Evolutionary conservation across 495 filamentous ascomycete genomes (phyloP), one percentile per base, ranked within the genome.

Genomic region (Aspergillus nidulans): DNA sequence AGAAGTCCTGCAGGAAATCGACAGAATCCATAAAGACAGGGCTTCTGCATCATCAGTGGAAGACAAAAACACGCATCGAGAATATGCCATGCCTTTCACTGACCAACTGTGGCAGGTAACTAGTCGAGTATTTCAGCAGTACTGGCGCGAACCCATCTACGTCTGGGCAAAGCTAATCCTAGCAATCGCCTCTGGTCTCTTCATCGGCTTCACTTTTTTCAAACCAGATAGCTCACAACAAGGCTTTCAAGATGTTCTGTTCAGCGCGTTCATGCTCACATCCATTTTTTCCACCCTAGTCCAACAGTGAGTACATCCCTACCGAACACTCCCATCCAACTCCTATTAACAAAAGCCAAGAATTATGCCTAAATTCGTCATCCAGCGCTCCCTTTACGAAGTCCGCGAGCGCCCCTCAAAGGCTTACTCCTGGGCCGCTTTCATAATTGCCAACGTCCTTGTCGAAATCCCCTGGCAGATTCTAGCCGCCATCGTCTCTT

Each of bases 171-270:
- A 75, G 63, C 65, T 83, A 43, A 70, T 81, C 46, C 68, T 89
- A 5, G 80, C 78, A 48, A 74, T 68, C n/a, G 40, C 65, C 24
- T 67, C 65, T 2, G 63, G 79, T 3, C 76, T 95, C 12, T 94
- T 96, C 72, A 90, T 92, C 64, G 90, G 89, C 12, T 92, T 96
- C 73, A 89, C 89, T 36, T 95, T 96, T 71, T 91, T 82, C 78
- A 81, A 85, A 32, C 79, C 88, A 0, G 73, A 81, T 49, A 85
- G 81, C 68, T 79, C 81, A 2, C 73, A 84, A 20, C 87, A 92
- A 64, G 91, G 89, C 40, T 81, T 95, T 20, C 89, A 92, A 65
- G 91, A 92, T 66, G 85, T 90, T 54, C 78, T 92, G 66, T 95
- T 94, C 65, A 78, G 84, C 63, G 85, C 92, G 62, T 95, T 96